Conservation (phyloP, 176 grass and related monocot species). For the Poa annua region DNA sequence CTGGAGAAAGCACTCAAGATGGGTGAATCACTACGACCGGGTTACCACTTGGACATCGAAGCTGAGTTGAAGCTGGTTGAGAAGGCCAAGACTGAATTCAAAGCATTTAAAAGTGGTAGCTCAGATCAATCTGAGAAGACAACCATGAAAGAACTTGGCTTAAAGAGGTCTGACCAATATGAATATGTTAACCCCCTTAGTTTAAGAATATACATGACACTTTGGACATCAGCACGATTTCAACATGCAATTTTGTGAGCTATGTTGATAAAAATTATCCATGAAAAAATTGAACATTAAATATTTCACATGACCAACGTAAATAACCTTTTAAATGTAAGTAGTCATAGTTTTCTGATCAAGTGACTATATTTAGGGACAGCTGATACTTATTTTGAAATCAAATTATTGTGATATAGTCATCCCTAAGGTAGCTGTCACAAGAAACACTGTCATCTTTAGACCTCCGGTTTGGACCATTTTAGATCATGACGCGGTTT, state of each 20-base stretch:
- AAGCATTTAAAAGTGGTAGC: not conserved
- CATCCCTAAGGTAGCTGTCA: conserved; percentile 4
- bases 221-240: not conserved
- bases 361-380: not conserved
- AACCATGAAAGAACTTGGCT: conserved; percentile 71
- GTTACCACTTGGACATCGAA: conserved; percentile 57
- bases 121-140: conserved; percentile 25
- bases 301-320: not conserved
- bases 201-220: not conserved
- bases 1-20: conserved; percentile 52
- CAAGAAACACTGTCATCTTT: not conserved
- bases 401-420: not conserved
- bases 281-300: not conserved
- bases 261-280: not conserved
- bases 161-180: conserved; percentile 50
- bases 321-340: not conserved
- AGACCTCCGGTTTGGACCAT: conserved; percentile 5
- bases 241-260: not conserved
- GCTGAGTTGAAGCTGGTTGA: conserved; percentile 52
- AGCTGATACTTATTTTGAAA: not conserved
- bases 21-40: conserved; percentile 43
- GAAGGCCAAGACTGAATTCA: conserved; percentile 38
- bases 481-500: not conserved
- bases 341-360: not conserved
- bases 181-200: not conserved